Conservation (phyloP, 2,329 filamentous ascomycete genomes). For the Fonsecaea erecta region DNA sequence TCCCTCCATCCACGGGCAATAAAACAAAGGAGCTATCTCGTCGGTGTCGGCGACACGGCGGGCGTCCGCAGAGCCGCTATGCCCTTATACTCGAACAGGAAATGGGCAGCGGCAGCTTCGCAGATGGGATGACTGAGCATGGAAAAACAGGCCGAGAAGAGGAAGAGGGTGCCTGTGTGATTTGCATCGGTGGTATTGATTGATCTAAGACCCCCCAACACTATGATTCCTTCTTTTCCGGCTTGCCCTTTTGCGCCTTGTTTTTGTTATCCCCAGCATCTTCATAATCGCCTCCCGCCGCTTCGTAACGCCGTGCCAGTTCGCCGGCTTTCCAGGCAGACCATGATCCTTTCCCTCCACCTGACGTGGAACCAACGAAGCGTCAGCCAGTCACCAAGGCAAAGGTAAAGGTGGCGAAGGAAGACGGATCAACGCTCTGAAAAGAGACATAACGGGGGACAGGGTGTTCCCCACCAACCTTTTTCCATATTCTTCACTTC, state of each 20-base stretch:
- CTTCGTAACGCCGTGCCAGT: slow-evolving; percentile 34
- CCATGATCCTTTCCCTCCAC: slow-evolving; percentile 35
- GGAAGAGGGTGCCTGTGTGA: background rate
- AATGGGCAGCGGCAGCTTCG: background rate
- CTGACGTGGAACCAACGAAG: slow-evolving; percentile 4
- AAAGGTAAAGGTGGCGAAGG: background rate
- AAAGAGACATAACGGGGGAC: background rate
- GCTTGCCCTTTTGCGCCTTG: slow-evolving; percentile 35
- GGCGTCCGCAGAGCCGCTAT: background rate
- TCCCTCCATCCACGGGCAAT: no score
- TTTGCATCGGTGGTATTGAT: background rate
- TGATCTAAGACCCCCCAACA: no score
- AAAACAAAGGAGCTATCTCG: background rate
- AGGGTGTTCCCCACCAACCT: slow-evolving; percentile 22
- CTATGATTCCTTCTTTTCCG: slow-evolving; percentile 35
- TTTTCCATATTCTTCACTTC: slow-evolving; percentile 36
- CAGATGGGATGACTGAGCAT: background rate
- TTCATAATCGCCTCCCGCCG: slow-evolving; percentile 32
- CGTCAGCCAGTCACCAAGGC: background rate
- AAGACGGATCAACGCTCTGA: background rate
- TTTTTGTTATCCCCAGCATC: slow-evolving; percentile 36
- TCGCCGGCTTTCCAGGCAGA: slow-evolving; percentile 38
- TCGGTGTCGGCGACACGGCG: background rate
- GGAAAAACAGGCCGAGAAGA: background rate
- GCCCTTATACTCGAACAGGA: background rate